Conservation (phyloP, 768 basidiomycete species). For the Tulasnella sp. region DNA sequence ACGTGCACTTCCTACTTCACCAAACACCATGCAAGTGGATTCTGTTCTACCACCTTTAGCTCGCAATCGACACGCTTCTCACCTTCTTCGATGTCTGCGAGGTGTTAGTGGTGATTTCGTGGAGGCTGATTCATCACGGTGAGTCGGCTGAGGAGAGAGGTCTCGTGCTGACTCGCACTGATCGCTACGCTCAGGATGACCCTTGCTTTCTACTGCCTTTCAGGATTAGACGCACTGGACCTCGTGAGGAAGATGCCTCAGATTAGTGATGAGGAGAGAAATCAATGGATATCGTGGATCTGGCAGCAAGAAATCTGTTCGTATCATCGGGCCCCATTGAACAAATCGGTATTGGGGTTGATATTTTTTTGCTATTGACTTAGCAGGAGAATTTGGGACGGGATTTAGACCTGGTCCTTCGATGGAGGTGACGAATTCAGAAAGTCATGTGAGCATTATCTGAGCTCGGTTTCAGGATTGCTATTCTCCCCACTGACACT, state of each 20-base stretch:
- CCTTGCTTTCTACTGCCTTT: slow-evolving; percentile 79
- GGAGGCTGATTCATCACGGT: slow-evolving; percentile 67
- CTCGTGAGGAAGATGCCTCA: slow-evolving; percentile 31
- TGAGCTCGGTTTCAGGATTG: not conserved
- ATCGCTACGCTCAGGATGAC: slow-evolving; percentile 48
- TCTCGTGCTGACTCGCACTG: not conserved
- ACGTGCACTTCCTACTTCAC: no score
- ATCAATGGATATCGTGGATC: slow-evolving; percentile 69
- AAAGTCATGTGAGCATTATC: slow-evolving; percentile 18
- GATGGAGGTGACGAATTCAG: slow-evolving; percentile 37
- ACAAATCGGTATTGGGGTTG: slow-evolving; percentile 10
- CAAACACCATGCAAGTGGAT: no score
- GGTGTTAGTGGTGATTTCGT: slow-evolving; percentile 60
- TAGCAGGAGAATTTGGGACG: slow-evolving; percentile 48
- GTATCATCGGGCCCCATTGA: slow-evolving; percentile 20
- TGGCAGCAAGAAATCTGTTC: slow-evolving; percentile 75
- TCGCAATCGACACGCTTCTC: slow-evolving; percentile 46
- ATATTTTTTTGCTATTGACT: not conserved
- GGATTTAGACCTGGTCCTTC: slow-evolving; percentile 70
- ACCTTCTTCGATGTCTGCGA: slow-evolving; percentile 55
- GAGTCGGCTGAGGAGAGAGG: slow-evolving; percentile 17
- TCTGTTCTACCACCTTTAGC: slow-evolving; percentile 28
- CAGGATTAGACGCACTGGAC: slow-evolving; percentile 67
- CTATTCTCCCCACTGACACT: not conserved
- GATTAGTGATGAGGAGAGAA: slow-evolving; percentile 41